These are phyloP conservation scores for Austroboletus eburneus DNA, from an alignment of 768 basidiomycete species.

Conservation along the genomic window DNA sequence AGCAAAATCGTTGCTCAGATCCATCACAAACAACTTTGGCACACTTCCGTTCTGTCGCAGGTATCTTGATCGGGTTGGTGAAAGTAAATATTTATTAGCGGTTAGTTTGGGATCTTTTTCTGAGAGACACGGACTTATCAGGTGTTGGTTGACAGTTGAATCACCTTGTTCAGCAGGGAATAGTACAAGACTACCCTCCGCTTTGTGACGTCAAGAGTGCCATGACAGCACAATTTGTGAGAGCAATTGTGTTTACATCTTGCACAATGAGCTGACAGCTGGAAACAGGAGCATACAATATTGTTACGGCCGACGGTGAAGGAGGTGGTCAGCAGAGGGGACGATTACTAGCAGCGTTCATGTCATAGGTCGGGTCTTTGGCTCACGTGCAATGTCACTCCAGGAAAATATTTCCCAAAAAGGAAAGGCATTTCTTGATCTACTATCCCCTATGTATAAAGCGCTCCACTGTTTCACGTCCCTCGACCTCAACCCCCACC, in stretches of 20 bases:
- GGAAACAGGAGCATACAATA: slow-evolving; percentile 75
- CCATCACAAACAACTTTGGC: slow-evolving; percentile 90
- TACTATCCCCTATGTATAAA: background rate
- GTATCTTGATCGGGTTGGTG: slow-evolving; percentile 89
- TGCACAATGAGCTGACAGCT: slow-evolving; percentile 4
- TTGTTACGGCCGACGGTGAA: slow-evolving; percentile 80
- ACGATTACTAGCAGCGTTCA: slow-evolving; percentile 56
- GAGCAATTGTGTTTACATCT: slow-evolving; percentile 23
- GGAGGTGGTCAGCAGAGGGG: slow-evolving; percentile 80
- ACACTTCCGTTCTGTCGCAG: slow-evolving; percentile 94
- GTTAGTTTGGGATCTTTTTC: no score
- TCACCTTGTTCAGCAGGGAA: slow-evolving; percentile 80
- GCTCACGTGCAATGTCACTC: background rate
- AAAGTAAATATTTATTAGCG: slow-evolving; percentile 89
- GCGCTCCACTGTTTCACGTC: background rate
- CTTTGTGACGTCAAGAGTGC: slow-evolving; percentile 78
- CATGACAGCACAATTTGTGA: slow-evolving; percentile 93
- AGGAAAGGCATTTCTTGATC: slow-evolving; percentile 10
- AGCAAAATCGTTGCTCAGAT: slow-evolving; percentile 80
- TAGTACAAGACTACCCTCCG: slow-evolving; percentile 92
- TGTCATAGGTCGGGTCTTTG: background rate
- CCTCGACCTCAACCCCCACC: background rate
- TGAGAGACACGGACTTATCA: background rate
- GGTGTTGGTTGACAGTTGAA: slow-evolving; percentile 55
- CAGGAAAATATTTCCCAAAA: slow-evolving; percentile 20